phyloP scores from a whole-genome alignment of 2,329 filamentous ascomycete genomes.

The Aspergillus luchuensis region DNA sequence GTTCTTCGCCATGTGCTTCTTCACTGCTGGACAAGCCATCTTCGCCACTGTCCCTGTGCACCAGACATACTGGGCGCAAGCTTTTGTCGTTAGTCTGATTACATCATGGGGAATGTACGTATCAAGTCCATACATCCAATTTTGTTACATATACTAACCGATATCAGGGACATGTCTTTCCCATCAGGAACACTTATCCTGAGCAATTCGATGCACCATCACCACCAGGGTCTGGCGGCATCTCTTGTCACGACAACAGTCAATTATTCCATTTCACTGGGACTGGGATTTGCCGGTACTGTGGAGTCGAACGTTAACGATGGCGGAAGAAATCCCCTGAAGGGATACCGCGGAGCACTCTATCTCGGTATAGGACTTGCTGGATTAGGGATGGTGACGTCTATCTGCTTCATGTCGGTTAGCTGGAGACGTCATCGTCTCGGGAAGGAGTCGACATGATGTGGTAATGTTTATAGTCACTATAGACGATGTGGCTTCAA shows the following conservation, averaged over 20 bases:
- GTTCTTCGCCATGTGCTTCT: slow-evolving; percentile 40
- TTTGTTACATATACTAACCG: background rate
- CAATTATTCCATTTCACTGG: slow-evolving; percentile 69
- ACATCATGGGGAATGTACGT: slow-evolving; percentile 37
- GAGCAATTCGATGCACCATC: slow-evolving; percentile 52
- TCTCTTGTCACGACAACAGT: slow-evolving; percentile 65
- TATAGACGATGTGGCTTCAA: background rate
- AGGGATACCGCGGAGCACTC: slow-evolving; percentile 43
- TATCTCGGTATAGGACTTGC: slow-evolving; percentile 44
- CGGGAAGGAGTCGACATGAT: background rate
- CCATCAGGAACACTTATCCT: slow-evolving; percentile 65
- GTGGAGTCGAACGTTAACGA: slow-evolving; percentile 56
- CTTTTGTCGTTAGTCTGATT: slow-evolving; percentile 56
- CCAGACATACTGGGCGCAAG: slow-evolving; percentile 67
- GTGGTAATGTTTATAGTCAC: background rate
- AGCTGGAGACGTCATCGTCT: slow-evolving; percentile 12
- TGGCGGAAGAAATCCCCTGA: slow-evolving; percentile 36
- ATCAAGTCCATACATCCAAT: no score
- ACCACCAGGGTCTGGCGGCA: slow-evolving; percentile 56
- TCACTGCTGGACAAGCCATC: slow-evolving; percentile 45
- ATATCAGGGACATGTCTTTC: slow-evolving; percentile 66
- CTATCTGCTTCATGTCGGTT: slow-evolving; percentile 21
- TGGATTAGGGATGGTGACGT: slow-evolving; percentile 26
- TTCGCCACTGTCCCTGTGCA: slow-evolving; percentile 51
- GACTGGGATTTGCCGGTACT: slow-evolving; percentile 67